Conservation (phyloP, 495 filamentous ascomycete genomes). For the Daldinia caldariorum region DNA sequence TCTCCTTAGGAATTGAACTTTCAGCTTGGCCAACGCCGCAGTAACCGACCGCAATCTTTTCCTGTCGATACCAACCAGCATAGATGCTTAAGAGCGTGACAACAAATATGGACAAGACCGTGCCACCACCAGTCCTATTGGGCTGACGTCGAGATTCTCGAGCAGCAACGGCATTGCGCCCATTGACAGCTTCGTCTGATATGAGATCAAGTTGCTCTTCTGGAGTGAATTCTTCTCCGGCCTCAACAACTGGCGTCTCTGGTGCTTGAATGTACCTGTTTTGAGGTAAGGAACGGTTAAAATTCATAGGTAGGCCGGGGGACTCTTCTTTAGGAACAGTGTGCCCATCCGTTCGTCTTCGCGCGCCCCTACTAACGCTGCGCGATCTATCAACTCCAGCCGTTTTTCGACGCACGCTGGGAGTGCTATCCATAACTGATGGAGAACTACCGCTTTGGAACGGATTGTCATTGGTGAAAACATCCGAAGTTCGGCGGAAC, state of each 20-base stretch:
- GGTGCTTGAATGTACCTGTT: constrained; percentile 33
- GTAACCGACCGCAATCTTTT: constrained; percentile 94
- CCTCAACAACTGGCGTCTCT: constrained; percentile 58
- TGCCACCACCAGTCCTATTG: constrained; percentile 48
- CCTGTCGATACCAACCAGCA: constrained; percentile 85
- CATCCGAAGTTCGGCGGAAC: constrained; percentile 57
- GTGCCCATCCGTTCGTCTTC: constrained; percentile 51
- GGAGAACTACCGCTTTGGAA: constrained; percentile 83
- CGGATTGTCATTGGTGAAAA: constrained; percentile 90
- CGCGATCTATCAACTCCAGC: constrained; percentile 43
- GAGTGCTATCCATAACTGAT: constrained; percentile 48
- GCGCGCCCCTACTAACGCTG: constrained; percentile 46
- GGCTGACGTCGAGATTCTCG: constrained; percentile 34
- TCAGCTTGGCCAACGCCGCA: constrained; percentile 78
- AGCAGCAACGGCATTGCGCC: constrained; percentile 43
- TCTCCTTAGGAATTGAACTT: constrained; percentile 53
- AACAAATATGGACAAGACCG: constrained; percentile 72
- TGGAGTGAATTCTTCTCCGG: constrained; percentile 92
- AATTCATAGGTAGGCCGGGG: constrained; percentile 53
- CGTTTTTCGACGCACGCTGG: constrained; percentile 54
- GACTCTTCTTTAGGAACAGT: constrained; percentile 37
- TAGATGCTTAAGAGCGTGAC: constrained; percentile 75
- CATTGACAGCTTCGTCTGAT: constrained; percentile 63
- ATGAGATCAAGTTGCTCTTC: constrained; percentile 84
- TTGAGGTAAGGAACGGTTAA: constrained; percentile 56